Evolutionary conservation across 2,329 filamentous ascomycete species (phyloP), one percentile per base, ranked within the genome.

Genomic region (Aspergillus piperis): DNA sequence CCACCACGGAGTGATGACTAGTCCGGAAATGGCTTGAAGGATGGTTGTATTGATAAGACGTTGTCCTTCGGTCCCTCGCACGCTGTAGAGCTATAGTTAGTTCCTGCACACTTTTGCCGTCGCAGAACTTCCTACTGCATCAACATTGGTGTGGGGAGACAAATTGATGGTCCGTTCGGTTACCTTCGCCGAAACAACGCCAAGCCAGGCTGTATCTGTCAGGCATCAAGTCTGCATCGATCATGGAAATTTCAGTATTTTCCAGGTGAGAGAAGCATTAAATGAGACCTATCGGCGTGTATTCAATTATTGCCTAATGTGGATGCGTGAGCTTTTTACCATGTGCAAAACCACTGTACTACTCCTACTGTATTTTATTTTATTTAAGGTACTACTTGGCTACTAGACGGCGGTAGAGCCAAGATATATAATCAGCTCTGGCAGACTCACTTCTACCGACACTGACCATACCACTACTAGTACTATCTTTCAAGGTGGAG

Each of bases 131-230:
- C 53, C 39, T 47, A 39, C 53, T 32, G 53, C 19, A 55, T 47
- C 23, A 55, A 55, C 38, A 44, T 47, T 32, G 11, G 19, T 8
- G 50, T n/a, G 21, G 51, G 2, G 25, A 54, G 52, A 53, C 23
- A 39, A 30, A 42, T 54, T 41, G 52, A 30, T 47, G 39, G 49
- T 32, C 56, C 19, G 25, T 36, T 59, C 23, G 27, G 50, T 48
- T 49, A 44, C 38, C 21, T 39, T 47, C 57, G 27, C 32, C 57
- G 44, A 59, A 59, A 59, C 42, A 55, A 55, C 50, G 57, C 57
- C 57, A 59, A 59, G 57, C 51, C 52, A 7, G 10, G 6, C n/a
- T 55, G 21, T 23, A 25, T 23, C 42, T 44, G 17, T 47, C 39
- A 19, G 39, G 53, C 53, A 42, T 42, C 53, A 39, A 36, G 32